These are phyloP conservation scores for Metrosideros polymorpha DNA, from an alignment of 441 rosid species.

Conservation along the genomic window DNA sequence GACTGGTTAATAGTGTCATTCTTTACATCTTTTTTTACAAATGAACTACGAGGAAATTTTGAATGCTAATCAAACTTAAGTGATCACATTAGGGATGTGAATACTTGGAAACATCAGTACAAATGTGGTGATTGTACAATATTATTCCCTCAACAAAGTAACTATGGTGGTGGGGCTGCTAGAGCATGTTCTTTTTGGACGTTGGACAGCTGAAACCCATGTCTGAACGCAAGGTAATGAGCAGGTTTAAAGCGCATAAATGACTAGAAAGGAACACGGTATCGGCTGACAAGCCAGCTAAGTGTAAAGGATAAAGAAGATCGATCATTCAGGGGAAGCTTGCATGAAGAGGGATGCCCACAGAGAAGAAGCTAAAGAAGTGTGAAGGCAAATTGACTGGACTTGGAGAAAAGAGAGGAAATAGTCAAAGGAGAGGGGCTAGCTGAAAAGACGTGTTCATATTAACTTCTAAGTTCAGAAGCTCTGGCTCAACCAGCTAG, in stretches of 20 bases:
- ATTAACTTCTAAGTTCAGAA: background rate
- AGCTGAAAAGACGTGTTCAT: too few relatives aligned
- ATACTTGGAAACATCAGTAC: background rate
- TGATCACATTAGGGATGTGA: background rate
- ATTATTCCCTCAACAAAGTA: background rate
- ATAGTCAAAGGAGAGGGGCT: background rate
- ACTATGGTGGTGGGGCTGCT: background rate
- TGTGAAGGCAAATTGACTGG: background rate
- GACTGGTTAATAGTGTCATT: background rate
- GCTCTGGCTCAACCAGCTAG: background rate
- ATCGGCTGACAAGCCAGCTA: background rate
- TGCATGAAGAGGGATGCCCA: background rate
- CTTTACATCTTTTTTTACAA: background rate
- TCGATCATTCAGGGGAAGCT: background rate
- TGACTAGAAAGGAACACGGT: background rate
- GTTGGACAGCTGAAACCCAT: background rate
- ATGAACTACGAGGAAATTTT: background rate
- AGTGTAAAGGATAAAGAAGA: background rate
- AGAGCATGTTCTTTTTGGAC: background rate
- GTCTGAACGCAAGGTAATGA: slow-evolving; percentile 7
- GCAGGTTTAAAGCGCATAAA: background rate
- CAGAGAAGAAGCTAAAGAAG: background rate
- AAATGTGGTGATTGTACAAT: background rate
- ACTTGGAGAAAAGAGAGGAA: background rate
- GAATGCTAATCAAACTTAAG: background rate